Conservation (phyloP, 192 early-diverging fungal species). For the Coemansia aciculifera region DNA sequence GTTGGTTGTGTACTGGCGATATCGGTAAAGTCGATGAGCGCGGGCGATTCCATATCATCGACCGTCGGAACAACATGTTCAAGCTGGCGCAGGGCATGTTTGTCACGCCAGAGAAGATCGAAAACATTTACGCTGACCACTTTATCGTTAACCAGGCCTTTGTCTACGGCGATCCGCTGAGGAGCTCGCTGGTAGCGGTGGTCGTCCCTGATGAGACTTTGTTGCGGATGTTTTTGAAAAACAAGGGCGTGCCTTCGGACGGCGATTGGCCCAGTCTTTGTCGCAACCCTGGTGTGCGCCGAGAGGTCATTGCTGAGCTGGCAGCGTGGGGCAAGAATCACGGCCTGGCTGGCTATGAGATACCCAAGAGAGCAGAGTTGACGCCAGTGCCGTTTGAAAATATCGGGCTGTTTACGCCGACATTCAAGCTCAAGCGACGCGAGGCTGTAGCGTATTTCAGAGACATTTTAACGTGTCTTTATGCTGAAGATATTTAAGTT, state of each 20-base stretch:
- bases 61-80: conserved; percentile 83
- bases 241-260: conserved; percentile 17
- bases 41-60: conserved; percentile 76
- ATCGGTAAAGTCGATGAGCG: conserved; percentile 70
- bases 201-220: conserved; percentile 70
- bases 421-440: conserved; percentile 62
- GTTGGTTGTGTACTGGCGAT: conserved; percentile 87
- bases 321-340: conserved; percentile 58
- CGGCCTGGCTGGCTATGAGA: conserved; percentile 69
- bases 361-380: conserved; percentile 66
- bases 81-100: conserved; percentile 81
- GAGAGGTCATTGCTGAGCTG: conserved; percentile 58
- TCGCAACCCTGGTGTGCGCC: conserved; percentile 51
- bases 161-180: conserved; percentile 78
- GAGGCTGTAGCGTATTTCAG: conserved; percentile 49
- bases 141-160: conserved; percentile 70
- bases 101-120: conserved; percentile 83
- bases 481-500: conserved; percentile 31
- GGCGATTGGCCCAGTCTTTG: conserved; percentile 37
- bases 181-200: conserved; percentile 72
- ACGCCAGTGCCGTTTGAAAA: conserved; percentile 69
- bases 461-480: conserved; percentile 56
- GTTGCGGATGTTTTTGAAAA: conserved; percentile 35
- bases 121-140: conserved; percentile 63
- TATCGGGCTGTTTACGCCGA: conserved; percentile 77